phyloP scores from a whole-genome alignment of 305 asterid species.

The Fraxinus sp. region DNA sequence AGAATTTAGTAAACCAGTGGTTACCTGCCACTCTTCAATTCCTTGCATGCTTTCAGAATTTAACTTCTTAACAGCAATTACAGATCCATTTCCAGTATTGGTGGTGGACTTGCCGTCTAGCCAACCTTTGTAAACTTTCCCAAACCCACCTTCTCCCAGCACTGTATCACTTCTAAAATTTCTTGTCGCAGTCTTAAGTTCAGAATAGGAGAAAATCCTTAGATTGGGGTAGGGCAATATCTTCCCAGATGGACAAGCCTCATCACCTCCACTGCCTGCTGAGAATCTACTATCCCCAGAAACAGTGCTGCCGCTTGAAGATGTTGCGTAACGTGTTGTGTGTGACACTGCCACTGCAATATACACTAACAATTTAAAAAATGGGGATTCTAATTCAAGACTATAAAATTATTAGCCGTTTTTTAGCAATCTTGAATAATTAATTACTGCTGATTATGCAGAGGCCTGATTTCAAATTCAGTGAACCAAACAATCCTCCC shows the following conservation, averaged over 20 bases:
- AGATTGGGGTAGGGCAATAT: conserved; percentile 53
- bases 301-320: conserved; percentile 21
- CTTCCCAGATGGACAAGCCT: conserved; percentile 33
- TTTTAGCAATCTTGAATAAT: not conserved
- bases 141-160: conserved; percentile 86
- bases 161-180: conserved; percentile 63
- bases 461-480: not conserved
- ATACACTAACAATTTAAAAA: too few species aligned
- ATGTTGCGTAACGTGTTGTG: conserved; percentile 35
- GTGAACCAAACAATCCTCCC: not conserved
- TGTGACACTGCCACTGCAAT: conserved; percentile 34
- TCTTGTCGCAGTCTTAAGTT: conserved; percentile 63
- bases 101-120: conserved; percentile 48
- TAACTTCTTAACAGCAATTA: conserved; percentile 72
- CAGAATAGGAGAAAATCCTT: conserved; percentile 50
- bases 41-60: conserved; percentile 74
- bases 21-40: conserved; percentile 70
- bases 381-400: not conserved
- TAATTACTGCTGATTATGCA: not conserved
- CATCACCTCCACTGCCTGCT: conserved; percentile 42
- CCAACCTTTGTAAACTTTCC: conserved; percentile 83
- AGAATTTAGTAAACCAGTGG: not conserved
- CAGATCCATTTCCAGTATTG: conserved; percentile 35
- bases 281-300: conserved; percentile 37
- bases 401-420: not conserved